Evolutionary conservation across 495 filamentous ascomycete species (phyloP).

Genomic region (Venustampulla echinocandica): DNA sequence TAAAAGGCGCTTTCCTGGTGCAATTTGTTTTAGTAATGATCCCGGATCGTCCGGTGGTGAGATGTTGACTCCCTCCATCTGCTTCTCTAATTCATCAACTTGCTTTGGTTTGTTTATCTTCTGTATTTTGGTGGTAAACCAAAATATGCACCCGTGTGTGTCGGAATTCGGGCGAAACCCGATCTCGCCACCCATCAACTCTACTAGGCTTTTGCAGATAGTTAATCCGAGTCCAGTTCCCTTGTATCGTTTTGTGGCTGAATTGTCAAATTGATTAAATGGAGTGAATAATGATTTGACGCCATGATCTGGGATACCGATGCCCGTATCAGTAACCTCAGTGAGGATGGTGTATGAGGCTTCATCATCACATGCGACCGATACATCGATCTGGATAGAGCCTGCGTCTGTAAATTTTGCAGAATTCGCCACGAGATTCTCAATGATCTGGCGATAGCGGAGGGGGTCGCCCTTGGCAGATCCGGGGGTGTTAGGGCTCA

Average conservation of each 20-base stretch:
- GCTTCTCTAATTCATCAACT: constrained; percentile 16
- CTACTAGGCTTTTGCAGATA: constrained; percentile 66
- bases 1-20: constrained; percentile 38
- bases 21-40: constrained; percentile 14
- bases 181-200: constrained; percentile 64
- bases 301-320: constrained; percentile 55
- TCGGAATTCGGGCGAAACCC: constrained; percentile 44
- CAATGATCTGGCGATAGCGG: constrained; percentile 38
- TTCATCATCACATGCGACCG: constrained; percentile 31
- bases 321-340: constrained; percentile 69
- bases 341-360: constrained; percentile 38
- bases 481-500: constrained; percentile 33
- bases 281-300: constrained; percentile 67
- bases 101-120: constrained; percentile 28
- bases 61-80: constrained; percentile 23
- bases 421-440: constrained; percentile 40
- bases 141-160: constrained; percentile 48
- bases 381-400: constrained; percentile 27
- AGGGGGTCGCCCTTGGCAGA: constrained; percentile 37
- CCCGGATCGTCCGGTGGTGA: background rate
- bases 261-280: constrained; percentile 70
- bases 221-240: constrained; percentile 73
- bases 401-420: constrained; percentile 42
- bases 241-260: constrained; percentile 67
- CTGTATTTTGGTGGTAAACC: constrained; percentile 46